Evolutionary conservation across 192 early-diverging fungal species (phyloP).

Genomic region (Linnemannia hyalina): DNA sequence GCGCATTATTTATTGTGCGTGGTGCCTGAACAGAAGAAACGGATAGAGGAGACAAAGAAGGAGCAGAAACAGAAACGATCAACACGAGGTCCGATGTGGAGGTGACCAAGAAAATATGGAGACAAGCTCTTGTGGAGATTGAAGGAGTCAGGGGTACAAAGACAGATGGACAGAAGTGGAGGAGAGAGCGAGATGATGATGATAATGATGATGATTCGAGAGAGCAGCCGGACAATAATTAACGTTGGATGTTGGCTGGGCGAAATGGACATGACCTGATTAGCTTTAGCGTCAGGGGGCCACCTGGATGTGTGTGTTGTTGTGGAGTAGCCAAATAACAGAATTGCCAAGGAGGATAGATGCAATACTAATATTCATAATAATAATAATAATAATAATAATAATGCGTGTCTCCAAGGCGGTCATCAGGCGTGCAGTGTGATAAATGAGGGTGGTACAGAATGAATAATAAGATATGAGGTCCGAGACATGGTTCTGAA

Average conservation of each 20-base stretch:
- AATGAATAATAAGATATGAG: background rate
- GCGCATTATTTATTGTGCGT: background rate
- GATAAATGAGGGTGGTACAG: background rate
- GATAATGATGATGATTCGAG: no score
- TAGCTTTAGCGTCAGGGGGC: background rate
- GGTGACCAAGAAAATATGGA: no score
- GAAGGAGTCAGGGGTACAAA: no score
- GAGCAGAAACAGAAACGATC: no score
- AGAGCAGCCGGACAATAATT: background rate
- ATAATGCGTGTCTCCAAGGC: no score
- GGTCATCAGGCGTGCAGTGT: background rate
- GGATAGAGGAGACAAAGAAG: no score
- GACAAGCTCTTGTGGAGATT: no score
- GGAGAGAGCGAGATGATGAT: background rate
- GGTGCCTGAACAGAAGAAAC: no score
- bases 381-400: no score
- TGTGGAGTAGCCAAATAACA: background rate
- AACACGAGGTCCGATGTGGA: no score
- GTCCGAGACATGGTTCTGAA: background rate
- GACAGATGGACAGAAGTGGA: background rate
- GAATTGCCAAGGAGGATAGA: background rate
- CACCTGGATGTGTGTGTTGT: background rate
- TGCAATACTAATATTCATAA: no score
- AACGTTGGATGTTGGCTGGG: background rate
- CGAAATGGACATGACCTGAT: background rate